Conservation (phyloP, 2,329 filamentous ascomycete genomes). For the Colletotrichum truncatum region DNA sequence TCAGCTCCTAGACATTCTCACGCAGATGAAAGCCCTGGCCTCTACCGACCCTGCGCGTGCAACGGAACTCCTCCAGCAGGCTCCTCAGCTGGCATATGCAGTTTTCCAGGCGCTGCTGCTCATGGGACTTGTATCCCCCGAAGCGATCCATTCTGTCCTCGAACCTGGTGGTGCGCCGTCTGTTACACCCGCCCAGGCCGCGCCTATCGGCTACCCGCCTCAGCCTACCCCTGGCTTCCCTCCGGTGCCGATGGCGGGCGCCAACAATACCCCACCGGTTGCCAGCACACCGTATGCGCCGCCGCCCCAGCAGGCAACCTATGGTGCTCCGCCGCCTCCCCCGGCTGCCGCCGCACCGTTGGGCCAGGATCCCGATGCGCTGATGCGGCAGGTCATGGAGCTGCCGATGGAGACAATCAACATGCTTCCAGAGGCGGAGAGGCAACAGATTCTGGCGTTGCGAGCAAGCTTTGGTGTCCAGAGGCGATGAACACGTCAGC, state of each 20-base stretch:
- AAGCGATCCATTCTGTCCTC: conserved; percentile 82
- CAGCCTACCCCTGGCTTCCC: conserved; percentile 43
- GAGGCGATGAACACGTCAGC: conserved; percentile 35
- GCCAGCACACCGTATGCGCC: conserved; percentile 55
- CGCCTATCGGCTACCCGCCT: conserved; percentile 31
- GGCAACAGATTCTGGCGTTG: conserved; percentile 81
- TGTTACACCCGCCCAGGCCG: conserved; percentile 37
- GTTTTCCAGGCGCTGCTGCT: conserved; percentile 94
- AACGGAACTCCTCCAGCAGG: conserved; percentile 85
- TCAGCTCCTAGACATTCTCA: conserved; percentile 91
- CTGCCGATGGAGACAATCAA: conserved; percentile 85
- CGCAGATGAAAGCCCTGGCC: conserved; percentile 94
- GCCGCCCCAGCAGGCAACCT: conserved; percentile 47
- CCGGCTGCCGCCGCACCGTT: conserved; percentile 42
- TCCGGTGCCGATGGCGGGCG: conserved; percentile 38
- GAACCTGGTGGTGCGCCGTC: conserved; percentile 60
- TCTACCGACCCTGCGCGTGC: conserved; percentile 83
- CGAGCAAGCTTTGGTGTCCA: conserved; percentile 68
- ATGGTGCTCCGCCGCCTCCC: conserved; percentile 40
- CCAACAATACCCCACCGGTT: conserved; percentile 59
- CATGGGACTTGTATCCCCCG: conserved; percentile 90
- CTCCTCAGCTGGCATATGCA: conserved; percentile 92
- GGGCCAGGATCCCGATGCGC: conserved; percentile 71
- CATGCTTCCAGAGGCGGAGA: conserved; percentile 77
- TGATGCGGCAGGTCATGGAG: conserved; percentile 83